phyloP scores from a whole-genome alignment of 1,284 basidiomycete genomes.

The Ceratobasidium sp. region DNA sequence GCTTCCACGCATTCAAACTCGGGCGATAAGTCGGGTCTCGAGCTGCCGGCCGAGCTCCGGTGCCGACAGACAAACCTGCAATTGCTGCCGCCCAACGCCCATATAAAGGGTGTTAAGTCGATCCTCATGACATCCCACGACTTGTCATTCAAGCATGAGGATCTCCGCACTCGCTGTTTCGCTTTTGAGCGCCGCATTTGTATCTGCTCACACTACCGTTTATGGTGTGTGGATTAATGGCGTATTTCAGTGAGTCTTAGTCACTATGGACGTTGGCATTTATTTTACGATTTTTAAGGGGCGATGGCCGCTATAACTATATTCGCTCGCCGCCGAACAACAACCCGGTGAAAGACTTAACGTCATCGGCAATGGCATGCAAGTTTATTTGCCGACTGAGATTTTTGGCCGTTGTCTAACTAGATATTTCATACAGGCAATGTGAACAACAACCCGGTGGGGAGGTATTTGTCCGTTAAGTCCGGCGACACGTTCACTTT shows the following conservation, averaged over 20 bases:
- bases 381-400: neutral
- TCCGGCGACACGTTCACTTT: conserved; percentile 38
- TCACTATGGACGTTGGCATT: no score
- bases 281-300: neutral
- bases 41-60: conserved; percentile 7
- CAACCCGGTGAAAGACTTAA: conserved; percentile 44
- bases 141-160: conserved; percentile 16
- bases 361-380: conserved; percentile 43
- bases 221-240: conserved; percentile 45
- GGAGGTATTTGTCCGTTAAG: conserved; percentile 29
- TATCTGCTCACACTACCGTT: conserved; percentile 34
- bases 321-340: conserved; percentile 45
- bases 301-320: conserved; percentile 41
- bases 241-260: conserved; percentile 36
- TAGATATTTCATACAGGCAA: conserved; percentile 11
- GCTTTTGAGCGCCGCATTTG: conserved; percentile 35
- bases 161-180: conserved; percentile 23
- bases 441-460: conserved; percentile 33
- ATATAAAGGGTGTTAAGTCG: conserved; percentile 9
- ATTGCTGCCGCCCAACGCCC: neutral
- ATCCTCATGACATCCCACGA: neutral
- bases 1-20: neutral
- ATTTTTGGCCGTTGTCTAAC: neutral
- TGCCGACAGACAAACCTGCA: neutral
- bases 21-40: conserved; percentile 17